Conservation (phyloP, 2,329 filamentous ascomycete species). For the Amylocarpus encephaloides region DNA sequence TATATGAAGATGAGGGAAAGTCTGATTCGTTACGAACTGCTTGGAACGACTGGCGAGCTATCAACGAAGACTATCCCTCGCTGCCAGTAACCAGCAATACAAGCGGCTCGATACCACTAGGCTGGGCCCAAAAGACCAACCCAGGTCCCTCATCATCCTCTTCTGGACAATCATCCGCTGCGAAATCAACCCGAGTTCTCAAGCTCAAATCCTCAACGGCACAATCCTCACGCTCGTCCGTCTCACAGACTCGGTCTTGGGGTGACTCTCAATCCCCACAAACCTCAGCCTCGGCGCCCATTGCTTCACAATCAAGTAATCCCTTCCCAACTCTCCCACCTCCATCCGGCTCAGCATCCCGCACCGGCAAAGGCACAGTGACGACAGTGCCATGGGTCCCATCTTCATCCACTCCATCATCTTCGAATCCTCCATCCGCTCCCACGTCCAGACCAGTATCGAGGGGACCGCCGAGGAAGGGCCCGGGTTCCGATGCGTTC, state of each 20-base stretch:
- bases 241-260: constrained; percentile 51
- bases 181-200: constrained; percentile 49
- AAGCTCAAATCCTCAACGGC: constrained; percentile 64
- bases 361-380: constrained; percentile 20
- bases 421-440: constrained; percentile 34
- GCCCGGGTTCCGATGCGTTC: constrained; percentile 54
- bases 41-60: constrained; percentile 93
- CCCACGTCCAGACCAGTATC: constrained; percentile 18
- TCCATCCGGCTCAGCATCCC: constrained; percentile 14
- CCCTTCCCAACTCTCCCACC: constrained; percentile 40
- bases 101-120: constrained; percentile 28
- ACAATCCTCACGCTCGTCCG: constrained; percentile 56
- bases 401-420: constrained; percentile 26
- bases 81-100: constrained; percentile 64
- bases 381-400: constrained; percentile 32
- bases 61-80: constrained; percentile 92
- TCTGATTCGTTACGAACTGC: constrained; percentile 68
- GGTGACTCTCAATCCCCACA: constrained; percentile 37
- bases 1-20: constrained; percentile 80
- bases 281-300: constrained; percentile 19
- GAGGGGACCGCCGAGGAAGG: constrained; percentile 9
- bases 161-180: constrained; percentile 33
- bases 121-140: constrained; percentile 28
- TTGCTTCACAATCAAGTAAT: constrained; percentile 26
- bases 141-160: constrained; percentile 13